Percentiles rank a stretch among this genome's conserved stretches.
Evolutionary conservation across 1,284 basidiomycete species (phyloP).

Genomic region (Boletus hoseneyae): DNA sequence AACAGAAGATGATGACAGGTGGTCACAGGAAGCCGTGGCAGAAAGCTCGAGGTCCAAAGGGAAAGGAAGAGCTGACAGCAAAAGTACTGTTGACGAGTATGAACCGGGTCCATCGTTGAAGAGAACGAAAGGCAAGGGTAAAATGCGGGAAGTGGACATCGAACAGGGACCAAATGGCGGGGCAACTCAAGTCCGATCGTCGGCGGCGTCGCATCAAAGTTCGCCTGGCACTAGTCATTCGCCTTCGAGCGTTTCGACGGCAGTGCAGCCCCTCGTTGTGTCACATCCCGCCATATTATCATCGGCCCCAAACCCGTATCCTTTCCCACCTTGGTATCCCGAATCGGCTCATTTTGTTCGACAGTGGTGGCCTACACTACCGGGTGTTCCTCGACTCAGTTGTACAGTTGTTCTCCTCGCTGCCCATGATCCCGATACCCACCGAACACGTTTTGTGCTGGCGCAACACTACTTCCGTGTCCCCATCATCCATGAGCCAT

Average conservation of each 20-base stretch:
- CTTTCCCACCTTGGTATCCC: constrained; percentile 61
- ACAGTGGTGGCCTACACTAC: constrained; percentile 72
- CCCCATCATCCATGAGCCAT: constrained; percentile 38
- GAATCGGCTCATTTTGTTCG: constrained; percentile 72
- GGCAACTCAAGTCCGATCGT: constrained; percentile 3
- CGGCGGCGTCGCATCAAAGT: constrained; percentile 13
- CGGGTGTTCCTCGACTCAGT: constrained; percentile 57
- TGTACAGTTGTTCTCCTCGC: constrained; percentile 70
- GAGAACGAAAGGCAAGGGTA: constrained; percentile 23
- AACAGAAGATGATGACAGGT: constrained; percentile 25
- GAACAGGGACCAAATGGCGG: constrained; percentile 13
- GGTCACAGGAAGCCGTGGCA: constrained; percentile 21
- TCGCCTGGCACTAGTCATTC: constrained; percentile 1
- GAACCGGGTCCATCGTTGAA: constrained; percentile 9
- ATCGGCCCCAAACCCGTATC: constrained; percentile 44
- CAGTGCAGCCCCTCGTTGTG: background rate
- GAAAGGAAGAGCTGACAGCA: constrained; percentile 23
- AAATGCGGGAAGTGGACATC: constrained; percentile 18
- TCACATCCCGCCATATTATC: background rate
- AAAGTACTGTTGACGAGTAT: constrained; percentile 13
- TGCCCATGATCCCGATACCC: constrained; percentile 53
- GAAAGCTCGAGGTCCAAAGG: constrained; percentile 23
- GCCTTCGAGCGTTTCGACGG: constrained; percentile 9
- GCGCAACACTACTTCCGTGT: constrained; percentile 74
- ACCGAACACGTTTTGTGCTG: constrained; percentile 59